phyloP scores from a whole-genome alignment of 768 basidiomycete species.

The Saitozyma podzolica region DNA sequence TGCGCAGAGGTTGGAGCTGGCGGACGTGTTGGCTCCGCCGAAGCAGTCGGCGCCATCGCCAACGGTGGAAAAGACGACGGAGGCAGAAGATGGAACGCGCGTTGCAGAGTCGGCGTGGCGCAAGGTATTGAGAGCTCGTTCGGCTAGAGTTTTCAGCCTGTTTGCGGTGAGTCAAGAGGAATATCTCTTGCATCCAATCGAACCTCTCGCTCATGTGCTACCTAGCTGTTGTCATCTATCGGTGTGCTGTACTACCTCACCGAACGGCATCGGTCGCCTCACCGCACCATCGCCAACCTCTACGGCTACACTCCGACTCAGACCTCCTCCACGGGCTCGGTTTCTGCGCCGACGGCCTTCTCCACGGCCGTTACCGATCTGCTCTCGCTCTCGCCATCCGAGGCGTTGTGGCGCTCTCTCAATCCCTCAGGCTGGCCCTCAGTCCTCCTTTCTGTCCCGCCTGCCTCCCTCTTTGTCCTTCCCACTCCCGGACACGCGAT shows the following conservation, averaged over 20 bases:
- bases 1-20: conserved; percentile 86
- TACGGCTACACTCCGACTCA: conserved; percentile 40
- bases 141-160: conserved; percentile 42
- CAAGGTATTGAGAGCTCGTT: conserved; percentile 7
- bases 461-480: conserved; percentile 70
- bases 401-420: conserved; percentile 39
- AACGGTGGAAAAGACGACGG: not conserved
- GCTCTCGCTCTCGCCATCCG: conserved; percentile 12
- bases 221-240: conserved; percentile 38
- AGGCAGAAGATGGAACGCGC: not conserved
- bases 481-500: conserved; percentile 34
- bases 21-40: conserved; percentile 62
- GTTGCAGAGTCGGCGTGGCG: conserved; percentile 11
- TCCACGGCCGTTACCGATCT: conserved; percentile 9
- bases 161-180: conserved; percentile 27
- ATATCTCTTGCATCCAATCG: not conserved
- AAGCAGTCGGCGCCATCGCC: not conserved
- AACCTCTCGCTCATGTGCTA: not conserved
- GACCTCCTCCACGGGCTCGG: conserved; percentile 3
- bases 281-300: conserved; percentile 31
- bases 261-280: conserved; percentile 25
- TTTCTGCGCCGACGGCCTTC: conserved; percentile 16
- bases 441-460: conserved; percentile 30
- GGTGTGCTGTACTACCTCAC: conserved; percentile 47
- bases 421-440: conserved; percentile 40